Evolutionary conservation across 2,329 filamentous ascomycete genomes (phyloP), one percentile per base, ranked within the genome.

Genomic region (Sclerotinia subarctica): DNA sequence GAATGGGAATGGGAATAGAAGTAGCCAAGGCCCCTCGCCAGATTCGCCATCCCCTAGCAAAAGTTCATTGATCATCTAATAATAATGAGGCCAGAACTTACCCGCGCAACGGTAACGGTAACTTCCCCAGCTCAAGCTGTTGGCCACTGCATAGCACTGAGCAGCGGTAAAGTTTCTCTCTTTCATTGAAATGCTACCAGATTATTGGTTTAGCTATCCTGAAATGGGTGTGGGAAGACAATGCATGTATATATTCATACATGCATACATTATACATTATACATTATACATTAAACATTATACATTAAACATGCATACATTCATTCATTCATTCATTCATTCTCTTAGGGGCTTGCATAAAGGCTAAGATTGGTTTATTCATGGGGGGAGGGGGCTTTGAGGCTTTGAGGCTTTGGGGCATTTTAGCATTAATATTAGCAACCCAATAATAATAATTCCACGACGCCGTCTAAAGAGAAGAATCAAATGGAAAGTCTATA

Each of bases 351-450:
- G 54, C 38, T 42, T 67, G 54, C 64, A 66, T 66, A 66, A 66
- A 66, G 38, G 24, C 24, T 57, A 51, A 65, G 63, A 65, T 65
- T 56, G 21, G 44, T 35, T 62, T 62, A 51, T 60, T 47, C 57
- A 60, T 60, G 19, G 24, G 38, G n/a, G n/a, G n/a, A n/a, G n/a
- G n/a, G n/a, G n/a, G n/a, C n/a, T n/a, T n/a, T n/a, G n/a, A n/a
- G n/a, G n/a, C n/a, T n/a, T n/a, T n/a, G n/a, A n/a, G 19, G 13
- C 17, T 26, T 62, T 51, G 13, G 2, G 35, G 35, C 35, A 13
- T 19, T 21, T 32, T 32, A 49, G 13, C 15, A 58, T n/a, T 35
- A 11, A 21, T n/a, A 13, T 47, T 51, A 29, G 42, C 44, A 57
- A n/a, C n/a, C 63, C 52, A 65, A 65, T 65, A 6, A 54, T 44